Evolutionary conservation across 129 eudicot genomes (phyloP).

Genomic region (Flaveria trinervia): DNA sequence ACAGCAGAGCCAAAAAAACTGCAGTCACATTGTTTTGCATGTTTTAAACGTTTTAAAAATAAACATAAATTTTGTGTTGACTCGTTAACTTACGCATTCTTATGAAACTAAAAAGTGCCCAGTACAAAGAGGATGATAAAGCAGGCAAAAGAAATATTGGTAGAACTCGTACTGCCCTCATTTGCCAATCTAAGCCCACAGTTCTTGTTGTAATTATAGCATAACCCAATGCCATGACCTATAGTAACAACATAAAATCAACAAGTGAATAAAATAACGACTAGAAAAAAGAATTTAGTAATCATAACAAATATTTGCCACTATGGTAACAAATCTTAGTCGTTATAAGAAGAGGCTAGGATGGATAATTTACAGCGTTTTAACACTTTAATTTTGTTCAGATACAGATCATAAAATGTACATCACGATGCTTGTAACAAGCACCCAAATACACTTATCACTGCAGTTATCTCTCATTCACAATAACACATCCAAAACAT

Average conservation of each 20-base stretch:
- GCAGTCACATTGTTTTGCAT: neutral
- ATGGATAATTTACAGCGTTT: neutral
- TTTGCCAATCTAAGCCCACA: slow-evolving; percentile 66
- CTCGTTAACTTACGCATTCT: slow-evolving; percentile 58
- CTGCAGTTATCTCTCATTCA: neutral
- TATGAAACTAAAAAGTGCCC: slow-evolving; percentile 53
- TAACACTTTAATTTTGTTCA: neutral
- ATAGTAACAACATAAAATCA: slow-evolving; percentile 26
- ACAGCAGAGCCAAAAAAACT: neutral
- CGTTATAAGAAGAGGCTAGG: too few relatives aligned
- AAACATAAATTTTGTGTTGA: neutral
- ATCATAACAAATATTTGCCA: too few relatives aligned
- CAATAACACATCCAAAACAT: neutral
- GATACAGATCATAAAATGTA: neutral
- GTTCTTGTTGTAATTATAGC: slow-evolving; percentile 86
- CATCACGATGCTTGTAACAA: slow-evolving; percentile 6
- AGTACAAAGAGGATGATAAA: slow-evolving; percentile 49
- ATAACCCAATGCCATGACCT: slow-evolving; percentile 69
- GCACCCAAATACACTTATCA: neutral
- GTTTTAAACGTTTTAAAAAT: neutral
- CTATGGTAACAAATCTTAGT: too few relatives aligned
- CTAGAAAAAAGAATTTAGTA: neutral
- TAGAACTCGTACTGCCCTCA: slow-evolving; percentile 76
- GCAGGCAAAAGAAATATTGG: slow-evolving; percentile 87
- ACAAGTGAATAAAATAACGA: neutral